phyloP scores from a whole-genome alignment of 345 rosid species.

The Physaria fendleri region DNA sequence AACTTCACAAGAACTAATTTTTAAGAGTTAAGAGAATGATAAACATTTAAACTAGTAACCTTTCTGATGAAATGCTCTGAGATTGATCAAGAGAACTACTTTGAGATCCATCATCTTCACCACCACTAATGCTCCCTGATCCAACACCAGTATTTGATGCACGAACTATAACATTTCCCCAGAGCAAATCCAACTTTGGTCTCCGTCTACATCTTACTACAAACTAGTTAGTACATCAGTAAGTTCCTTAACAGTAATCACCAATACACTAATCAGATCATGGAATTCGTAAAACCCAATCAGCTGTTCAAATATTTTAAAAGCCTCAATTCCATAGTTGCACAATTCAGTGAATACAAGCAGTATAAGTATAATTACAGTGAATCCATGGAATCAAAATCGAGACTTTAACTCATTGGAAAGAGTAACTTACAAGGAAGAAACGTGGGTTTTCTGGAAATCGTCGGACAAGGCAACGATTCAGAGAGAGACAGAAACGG shows the following conservation, averaged over 20 bases:
- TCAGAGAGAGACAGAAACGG: conserved; percentile 44
- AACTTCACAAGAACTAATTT: neutral
- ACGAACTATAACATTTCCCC: conserved; percentile 39
- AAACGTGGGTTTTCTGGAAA: conserved; percentile 31
- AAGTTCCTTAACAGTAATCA: too few species aligned
- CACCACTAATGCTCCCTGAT: conserved; percentile 52
- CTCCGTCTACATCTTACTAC: conserved; percentile 65
- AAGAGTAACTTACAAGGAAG: conserved; percentile 42
- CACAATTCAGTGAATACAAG: neutral
- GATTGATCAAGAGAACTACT: conserved; percentile 38
- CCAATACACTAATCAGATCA: too few species aligned
- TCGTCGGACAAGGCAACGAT: conserved; percentile 44
- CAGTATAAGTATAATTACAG: neutral
- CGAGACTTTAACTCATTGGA: neutral
- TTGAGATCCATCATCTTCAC: conserved; percentile 46
- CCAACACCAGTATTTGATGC: conserved; percentile 68
- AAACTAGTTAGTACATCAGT: conserved; percentile 28
- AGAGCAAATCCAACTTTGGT: conserved; percentile 30
- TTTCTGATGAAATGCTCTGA: conserved; percentile 38
- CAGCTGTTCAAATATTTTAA: too few species aligned
- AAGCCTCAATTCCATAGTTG: too few species aligned
- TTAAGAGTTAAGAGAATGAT: neutral
- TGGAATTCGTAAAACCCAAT: too few species aligned
- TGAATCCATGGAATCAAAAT: neutral
- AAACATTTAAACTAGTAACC: conserved; percentile 39